Evolutionary conservation across 2,329 filamentous ascomycete species (phyloP), one percentile per base, ranked within the genome.

Genomic region (Chrysoporthe austroafricana): DNA sequence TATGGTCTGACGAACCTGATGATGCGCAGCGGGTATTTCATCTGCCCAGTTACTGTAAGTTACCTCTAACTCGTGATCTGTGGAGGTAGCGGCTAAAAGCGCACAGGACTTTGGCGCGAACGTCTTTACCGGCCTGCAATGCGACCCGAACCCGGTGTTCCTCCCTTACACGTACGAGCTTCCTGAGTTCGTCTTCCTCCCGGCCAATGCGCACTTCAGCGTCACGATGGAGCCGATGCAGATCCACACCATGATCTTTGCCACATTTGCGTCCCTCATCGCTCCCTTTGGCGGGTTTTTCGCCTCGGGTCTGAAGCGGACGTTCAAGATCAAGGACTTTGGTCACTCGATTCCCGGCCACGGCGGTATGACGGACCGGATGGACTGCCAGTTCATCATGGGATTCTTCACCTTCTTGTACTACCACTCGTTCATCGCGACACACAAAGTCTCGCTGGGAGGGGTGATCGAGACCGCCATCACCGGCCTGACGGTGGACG

Each of bases 301-400:
- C 77, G 96, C 96, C 4, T 97, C 94, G 2, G 96, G 96, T 0
- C 86, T 99, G 67, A 99, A 99, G 87, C 92, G 96, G 42, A 97
- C 95, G 4, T 99, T 99, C 84, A 98, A 99, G 83, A 96, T 99
- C 85, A 99, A 99, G 85, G 96, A 99, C 82, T 99, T 99, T 81
- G 96, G 96, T 73, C 93, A 99, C 80, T 97, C 94, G 1, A 99
- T 99, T 73, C 96, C 96, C 1, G 96, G 96, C 32, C 96, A 99
- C 75, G 96, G 96, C 70, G 96, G 96, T 73, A 98, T 99, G 82
- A 99, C 96, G 18, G 96, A 99, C 78, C 92, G 96, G 70, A 98
- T 99, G 95, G 96, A 99, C 77, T 99, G 96, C 79, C 96, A 99
- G 77, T 99, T 99, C 82, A 98, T 98, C 83, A 99, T 99, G 96